Percentiles rank a stretch among this genome's conserved stretches.
These are phyloP conservation scores for Rugiboletus extremiorientalis DNA, from an alignment of 1,284 basidiomycete genomes.

Conservation along the genomic window DNA sequence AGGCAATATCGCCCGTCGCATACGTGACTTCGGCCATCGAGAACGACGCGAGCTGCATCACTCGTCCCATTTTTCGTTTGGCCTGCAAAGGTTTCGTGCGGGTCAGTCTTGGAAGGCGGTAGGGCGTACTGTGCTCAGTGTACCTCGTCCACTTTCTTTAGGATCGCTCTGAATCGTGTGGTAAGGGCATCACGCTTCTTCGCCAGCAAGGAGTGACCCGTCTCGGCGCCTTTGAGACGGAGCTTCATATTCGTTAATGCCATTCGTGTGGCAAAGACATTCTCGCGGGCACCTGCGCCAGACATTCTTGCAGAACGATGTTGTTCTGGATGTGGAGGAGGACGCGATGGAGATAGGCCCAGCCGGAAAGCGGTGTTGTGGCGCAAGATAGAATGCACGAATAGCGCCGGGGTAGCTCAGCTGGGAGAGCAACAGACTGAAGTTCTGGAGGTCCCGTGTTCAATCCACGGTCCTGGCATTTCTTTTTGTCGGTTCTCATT, in stretches of 20 bases:
- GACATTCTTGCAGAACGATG: conserved; percentile 59
- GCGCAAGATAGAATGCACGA: accelerated
- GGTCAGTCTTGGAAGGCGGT: background rate
- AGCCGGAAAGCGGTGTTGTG: background rate
- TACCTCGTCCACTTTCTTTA: conserved; percentile 93
- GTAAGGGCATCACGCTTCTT: conserved; percentile 97
- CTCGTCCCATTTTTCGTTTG: conserved; percentile 98
- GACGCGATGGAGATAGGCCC: too few relatives aligned
- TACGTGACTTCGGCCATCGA: conserved; percentile 98
- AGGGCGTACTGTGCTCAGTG: conserved; percentile 25
- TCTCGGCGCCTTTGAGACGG: conserved; percentile 95
- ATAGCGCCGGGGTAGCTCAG: conserved; percentile 60
- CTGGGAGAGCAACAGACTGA: conserved; percentile 82
- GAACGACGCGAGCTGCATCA: conserved; percentile 98
- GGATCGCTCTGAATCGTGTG: conserved; percentile 87
- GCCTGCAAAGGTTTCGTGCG: conserved; percentile 52
- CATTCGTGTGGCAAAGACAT: conserved; percentile 94
- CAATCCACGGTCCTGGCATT: conserved; percentile 57
- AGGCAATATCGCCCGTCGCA: conserved; percentile 95
- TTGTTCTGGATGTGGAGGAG: too few relatives aligned
- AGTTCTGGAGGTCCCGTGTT: conserved; percentile 59
- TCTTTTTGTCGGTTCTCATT: conserved; percentile 7
- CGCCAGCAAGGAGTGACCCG: conserved; percentile 94
- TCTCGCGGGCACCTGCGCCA: conserved; percentile 85
- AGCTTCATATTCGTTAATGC: conserved; percentile 92